Evolutionary conservation across 441 rosid genomes (phyloP), one percentile per base, ranked within the genome.

Genomic region (Populus trichocarpa): DNA sequence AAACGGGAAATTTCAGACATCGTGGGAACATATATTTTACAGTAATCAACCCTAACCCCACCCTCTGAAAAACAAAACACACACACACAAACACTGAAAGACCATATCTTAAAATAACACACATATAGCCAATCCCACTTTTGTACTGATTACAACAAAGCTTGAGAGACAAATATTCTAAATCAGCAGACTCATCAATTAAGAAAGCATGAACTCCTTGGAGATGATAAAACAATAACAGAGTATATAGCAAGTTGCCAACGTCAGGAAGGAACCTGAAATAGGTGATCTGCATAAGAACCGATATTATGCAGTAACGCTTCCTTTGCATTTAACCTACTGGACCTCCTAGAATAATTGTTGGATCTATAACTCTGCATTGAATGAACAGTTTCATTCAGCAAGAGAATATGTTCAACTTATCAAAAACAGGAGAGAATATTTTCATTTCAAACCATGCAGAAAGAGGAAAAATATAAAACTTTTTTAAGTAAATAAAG

Each of bases 271-370:
- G 36, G n/a, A 25, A 95, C 99, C 96, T 89, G 79, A 81, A 91
- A 87, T 80, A 92, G n/a, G 84, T 80, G 70, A 20, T 93, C 91
- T 67, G 95, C 88, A 81, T 86, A 95, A 76, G 88, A 83, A 84
- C 78, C 66, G 46, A 88, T 71, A 83, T 92, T 84, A 26, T 89
- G 89, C 74, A 92, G 78, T 66, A 92, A 71, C 4, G 88, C 83
- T 75, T 89, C 88, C 79, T 89, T 93, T 22, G 83, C 86, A 8
- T 86, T 87, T 78, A 82, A 64, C 83, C 82, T 89, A 79, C 91
- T 87, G 76, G 78, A 80, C 81, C 91, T 89, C 86, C 88, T 89
- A 63, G 88, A 71, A 78, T 73, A 72, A 26, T 74, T 59, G 64
- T 53, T 84, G 53, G 76, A 82, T 82, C 90, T 88, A 87, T 91